A percentile compares a stretch with the other conserved stretches of the same genome.
Evolutionary conservation across 352 stramenopile genomes (phyloP).

Genomic region (Phytophthora cajani): DNA sequence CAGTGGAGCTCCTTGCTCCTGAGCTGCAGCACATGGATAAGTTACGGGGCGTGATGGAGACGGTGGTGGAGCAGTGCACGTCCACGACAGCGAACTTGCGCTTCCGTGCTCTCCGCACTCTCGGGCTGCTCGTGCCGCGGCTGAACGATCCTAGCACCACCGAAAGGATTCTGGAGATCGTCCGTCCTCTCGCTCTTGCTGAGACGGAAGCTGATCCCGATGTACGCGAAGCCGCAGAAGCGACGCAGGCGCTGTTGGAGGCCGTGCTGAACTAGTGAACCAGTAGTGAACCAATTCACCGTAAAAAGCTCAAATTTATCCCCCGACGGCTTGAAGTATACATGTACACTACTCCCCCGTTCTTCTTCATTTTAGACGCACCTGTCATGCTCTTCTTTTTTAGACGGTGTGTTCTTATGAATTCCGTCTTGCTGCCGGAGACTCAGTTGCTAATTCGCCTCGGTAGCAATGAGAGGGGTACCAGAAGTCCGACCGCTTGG

Average conservation of each 20-base stretch:
- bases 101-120: slow-evolving; percentile 79
- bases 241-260: slow-evolving; percentile 64
- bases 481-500: slow-evolving; percentile 21
- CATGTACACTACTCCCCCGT: neutral
- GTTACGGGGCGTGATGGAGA: slow-evolving; percentile 68
- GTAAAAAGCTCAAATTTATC: slow-evolving; percentile 32
- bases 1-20: slow-evolving; percentile 67
- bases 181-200: slow-evolving; percentile 60
- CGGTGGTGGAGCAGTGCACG: slow-evolving; percentile 76
- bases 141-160: slow-evolving; percentile 75
- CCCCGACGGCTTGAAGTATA: slow-evolving; percentile 20
- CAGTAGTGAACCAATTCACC: slow-evolving; percentile 44
- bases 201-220: slow-evolving; percentile 79
- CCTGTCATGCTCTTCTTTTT: slow-evolving; percentile 19
- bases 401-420: slow-evolving; percentile 13
- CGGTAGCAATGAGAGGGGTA: slow-evolving; percentile 6
- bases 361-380: slow-evolving; percentile 8
- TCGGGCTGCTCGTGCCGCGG: slow-evolving; percentile 65
- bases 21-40: slow-evolving; percentile 76
- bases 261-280: slow-evolving; percentile 58
- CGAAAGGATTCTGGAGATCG: slow-evolving; percentile 78
- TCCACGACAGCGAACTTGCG: slow-evolving; percentile 83
- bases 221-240: slow-evolving; percentile 73
- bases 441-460: slow-evolving; percentile 4
- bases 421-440: neutral